Evolutionary conservation across 805 yeast species (phyloP).

Genomic region (Zygosaccharomyces bailii): DNA sequence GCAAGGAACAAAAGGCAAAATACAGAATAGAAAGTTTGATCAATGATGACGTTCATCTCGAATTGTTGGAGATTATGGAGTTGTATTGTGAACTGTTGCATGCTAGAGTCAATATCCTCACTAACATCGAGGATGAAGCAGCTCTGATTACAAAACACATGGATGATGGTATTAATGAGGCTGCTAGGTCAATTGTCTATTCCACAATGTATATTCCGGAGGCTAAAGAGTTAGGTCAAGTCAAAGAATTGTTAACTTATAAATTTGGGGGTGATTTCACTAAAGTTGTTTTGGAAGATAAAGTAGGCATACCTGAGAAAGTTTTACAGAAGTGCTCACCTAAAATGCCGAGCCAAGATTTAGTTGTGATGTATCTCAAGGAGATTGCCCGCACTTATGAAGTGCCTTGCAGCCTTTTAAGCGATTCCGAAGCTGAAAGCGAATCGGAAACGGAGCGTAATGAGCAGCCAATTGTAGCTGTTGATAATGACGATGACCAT

Average conservation of each 20-base stretch:
- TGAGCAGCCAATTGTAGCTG: conserved; percentile 38
- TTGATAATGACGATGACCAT: conserved; percentile 34
- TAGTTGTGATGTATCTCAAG: conserved; percentile 65
- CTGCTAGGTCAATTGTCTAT: conserved; percentile 64
- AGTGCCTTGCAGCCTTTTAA: conserved; percentile 64
- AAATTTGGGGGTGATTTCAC: conserved; percentile 70
- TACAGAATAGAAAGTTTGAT: conserved; percentile 82
- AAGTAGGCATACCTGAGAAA: conserved; percentile 59
- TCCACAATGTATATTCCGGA: conserved; percentile 67
- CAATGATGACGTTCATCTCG: conserved; percentile 76
- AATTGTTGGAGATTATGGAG: conserved; percentile 73
- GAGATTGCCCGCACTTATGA: conserved; percentile 81
- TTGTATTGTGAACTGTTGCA: conserved; percentile 75
- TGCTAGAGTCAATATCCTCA: conserved; percentile 67
- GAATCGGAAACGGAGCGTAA: conserved; percentile 27
- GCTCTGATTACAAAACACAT: conserved; percentile 31
- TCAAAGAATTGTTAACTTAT: conserved; percentile 58
- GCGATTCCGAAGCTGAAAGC: conserved; percentile 26
- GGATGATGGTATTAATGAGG: conserved; percentile 59
- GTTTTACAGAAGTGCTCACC: conserved; percentile 59
- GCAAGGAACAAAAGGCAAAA: conserved; percentile 77
- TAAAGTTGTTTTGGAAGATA: conserved; percentile 32
- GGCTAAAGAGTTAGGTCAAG: conserved; percentile 60
- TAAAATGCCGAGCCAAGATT: conserved; percentile 59
- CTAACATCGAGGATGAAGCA: conserved; percentile 39